Evolutionary conservation across 306 rosid genomes (phyloP), one percentile per base, ranked within the genome.

Genomic region (Cucurbita maxima): DNA sequence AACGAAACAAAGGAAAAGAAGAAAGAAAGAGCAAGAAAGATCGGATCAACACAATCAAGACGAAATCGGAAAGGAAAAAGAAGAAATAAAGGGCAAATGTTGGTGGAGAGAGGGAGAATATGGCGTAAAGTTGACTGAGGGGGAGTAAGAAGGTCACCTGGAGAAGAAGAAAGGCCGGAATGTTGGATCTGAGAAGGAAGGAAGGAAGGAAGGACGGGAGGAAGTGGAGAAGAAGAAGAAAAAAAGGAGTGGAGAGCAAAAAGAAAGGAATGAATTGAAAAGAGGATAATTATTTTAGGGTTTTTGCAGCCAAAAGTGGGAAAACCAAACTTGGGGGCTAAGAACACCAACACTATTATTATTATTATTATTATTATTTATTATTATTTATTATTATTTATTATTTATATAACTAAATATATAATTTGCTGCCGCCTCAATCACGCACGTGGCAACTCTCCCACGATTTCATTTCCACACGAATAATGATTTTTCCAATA

Each of bases 121-220:
- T 22, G 25, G 25, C 25, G 15, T 6, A 0, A 58, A 58, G 40
- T 58, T 30, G 63, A 58, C 41, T 58, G 36, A 20, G 1, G 36
- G 9, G 4, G 40, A 77, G 71, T 74, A 14, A 73, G 76, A 78
- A 11, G 66, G 76, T 79, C 82, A 84, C 88, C 86, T 70, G 80
- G 25, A 41, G 18, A 13, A 54, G 51, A n/a, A 15, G n/a, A 45
- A 56, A 61, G 34, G 75, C 36, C 51, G 70, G 76, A 71, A 81
- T 48, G 30, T n/a, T 47, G 74, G 86, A 81, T 74, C 79, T 59
- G 81, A 22, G 69, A 63, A 72, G 40, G 59, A 61, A 41, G 34
- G 5, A 20, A 9, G 40, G 69, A 63, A 72, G 40, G 54, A 61
- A 14, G 34, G 5, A 20, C n/a, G n/a, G n/a, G n/a, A 9, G 40